phyloP scores from a whole-genome alignment of 2,329 filamentous ascomycete species.

The Xylaria sp. region DNA sequence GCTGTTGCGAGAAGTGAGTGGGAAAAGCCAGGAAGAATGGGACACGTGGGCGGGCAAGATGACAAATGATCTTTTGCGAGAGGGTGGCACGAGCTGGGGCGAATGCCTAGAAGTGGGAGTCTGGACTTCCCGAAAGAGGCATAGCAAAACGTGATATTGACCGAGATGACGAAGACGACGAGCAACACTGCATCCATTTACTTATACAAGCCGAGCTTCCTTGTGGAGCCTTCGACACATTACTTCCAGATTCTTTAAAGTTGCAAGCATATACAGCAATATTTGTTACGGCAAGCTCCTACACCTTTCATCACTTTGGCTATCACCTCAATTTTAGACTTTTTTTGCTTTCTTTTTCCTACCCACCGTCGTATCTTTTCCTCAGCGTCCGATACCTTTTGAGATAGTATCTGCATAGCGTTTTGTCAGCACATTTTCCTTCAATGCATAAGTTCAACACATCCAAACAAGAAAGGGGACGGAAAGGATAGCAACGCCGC shows the following conservation, averaged over 20 bases:
- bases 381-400: slow-evolving; percentile 89
- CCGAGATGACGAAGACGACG: slow-evolving; percentile 14
- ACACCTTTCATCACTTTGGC: slow-evolving; percentile 3
- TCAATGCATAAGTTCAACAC: slow-evolving; percentile 25
- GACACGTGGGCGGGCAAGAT: slow-evolving; percentile 88
- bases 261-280: slow-evolving; percentile 17
- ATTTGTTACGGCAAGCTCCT: slow-evolving; percentile 10
- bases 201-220: slow-evolving; percentile 25
- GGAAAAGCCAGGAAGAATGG: slow-evolving; percentile 92
- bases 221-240: slow-evolving; percentile 6
- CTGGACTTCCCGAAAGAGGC: slow-evolving; percentile 84
- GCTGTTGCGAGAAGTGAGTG: slow-evolving; percentile 81
- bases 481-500: background rate
- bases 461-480: background rate
- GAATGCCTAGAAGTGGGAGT: slow-evolving; percentile 89
- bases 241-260: background rate
- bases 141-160: slow-evolving; percentile 41
- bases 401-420: slow-evolving; percentile 78
- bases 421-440: slow-evolving; percentile 37
- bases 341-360: slow-evolving; percentile 17
- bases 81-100: slow-evolving; percentile 81
- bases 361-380: slow-evolving; percentile 75
- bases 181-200: slow-evolving; percentile 33
- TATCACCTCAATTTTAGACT: background rate
- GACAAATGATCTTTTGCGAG: slow-evolving; percentile 84